phyloP scores from a whole-genome alignment of 129 eudicot species.

The Arctium minus region DNA sequence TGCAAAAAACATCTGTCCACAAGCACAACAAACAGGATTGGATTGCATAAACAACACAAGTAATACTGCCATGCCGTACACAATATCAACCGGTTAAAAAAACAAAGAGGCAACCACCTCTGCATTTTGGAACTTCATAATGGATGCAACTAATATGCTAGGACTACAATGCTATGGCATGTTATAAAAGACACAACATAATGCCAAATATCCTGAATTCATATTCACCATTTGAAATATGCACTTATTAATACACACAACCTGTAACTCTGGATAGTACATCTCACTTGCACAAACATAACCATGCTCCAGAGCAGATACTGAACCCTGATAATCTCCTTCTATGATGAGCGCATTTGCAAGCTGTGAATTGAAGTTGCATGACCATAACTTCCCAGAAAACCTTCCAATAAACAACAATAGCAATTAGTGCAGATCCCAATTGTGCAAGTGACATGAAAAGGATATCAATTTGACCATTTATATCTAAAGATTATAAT shows the following conservation, averaged over 20 bases:
- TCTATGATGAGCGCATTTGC: conserved; percentile 90
- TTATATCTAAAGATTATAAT: neutral
- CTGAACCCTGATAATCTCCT: conserved; percentile 79
- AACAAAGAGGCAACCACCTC: conserved; percentile 9
- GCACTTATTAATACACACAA: conserved; percentile 26
- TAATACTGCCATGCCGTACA: neutral
- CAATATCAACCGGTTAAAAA: neutral
- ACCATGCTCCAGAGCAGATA: conserved; percentile 68
- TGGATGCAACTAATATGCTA: conserved; percentile 9
- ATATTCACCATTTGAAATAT: conserved; percentile 3
- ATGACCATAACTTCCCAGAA: conserved; percentile 87
- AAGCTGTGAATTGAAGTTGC: conserved; percentile 98
- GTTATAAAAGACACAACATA: neutral
- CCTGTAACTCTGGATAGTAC: conserved; percentile 94
- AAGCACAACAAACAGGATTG: conserved; percentile 12
- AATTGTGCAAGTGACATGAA: neutral
- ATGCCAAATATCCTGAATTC: conserved; percentile 1
- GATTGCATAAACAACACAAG: neutral
- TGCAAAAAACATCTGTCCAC: conserved; percentile 88
- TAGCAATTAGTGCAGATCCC: conserved; percentile 4
- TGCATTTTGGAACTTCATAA: neutral
- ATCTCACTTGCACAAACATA: conserved; percentile 62
- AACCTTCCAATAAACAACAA: conserved; percentile 55
- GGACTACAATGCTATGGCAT: neutral
- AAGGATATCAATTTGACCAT: neutral